Evolutionary conservation across 495 filamentous ascomycete species (phyloP).

Genomic region (Neurospora sp.): DNA sequence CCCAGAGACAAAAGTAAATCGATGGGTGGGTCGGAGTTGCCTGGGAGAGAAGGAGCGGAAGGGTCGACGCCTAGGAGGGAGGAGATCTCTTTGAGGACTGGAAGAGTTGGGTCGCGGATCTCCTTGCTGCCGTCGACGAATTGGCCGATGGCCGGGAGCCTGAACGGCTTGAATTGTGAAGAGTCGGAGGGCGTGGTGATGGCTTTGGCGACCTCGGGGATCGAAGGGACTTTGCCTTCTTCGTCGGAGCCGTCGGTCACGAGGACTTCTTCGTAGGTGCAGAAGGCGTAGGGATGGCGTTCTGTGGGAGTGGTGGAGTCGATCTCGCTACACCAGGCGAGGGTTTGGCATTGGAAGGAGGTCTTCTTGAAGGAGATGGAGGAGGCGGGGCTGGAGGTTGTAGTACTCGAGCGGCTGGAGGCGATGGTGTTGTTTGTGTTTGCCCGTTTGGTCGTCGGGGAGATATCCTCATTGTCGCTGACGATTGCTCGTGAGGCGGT

Average conservation of each 20-base stretch:
- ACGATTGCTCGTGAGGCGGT: background rate
- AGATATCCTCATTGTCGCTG: background rate
- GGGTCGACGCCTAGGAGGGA: conserved; percentile 10
- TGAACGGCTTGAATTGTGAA: conserved; percentile 23
- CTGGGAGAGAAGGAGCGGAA: background rate
- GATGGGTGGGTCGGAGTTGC: conserved; percentile 11
- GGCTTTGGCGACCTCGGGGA: conserved; percentile 25
- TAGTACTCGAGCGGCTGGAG: background rate
- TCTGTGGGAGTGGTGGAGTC: conserved; percentile 8
- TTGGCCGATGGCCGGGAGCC: conserved; percentile 17
- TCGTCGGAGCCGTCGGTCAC: conserved; percentile 3
- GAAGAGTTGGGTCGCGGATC: conserved; percentile 23
- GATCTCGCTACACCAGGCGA: conserved; percentile 25
- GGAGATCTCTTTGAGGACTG: conserved; percentile 20
- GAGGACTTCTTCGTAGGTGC: conserved; percentile 20
- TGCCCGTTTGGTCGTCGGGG: background rate
- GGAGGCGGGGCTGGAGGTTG: conserved; percentile 3
- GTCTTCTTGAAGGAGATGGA: conserved; percentile 17
- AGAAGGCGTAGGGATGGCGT: conserved; percentile 22
- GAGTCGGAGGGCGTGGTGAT: conserved; percentile 20
- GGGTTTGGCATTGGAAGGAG: conserved; percentile 20
- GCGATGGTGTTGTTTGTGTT: background rate
- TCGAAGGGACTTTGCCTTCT: conserved; percentile 11
- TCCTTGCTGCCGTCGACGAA: conserved; percentile 27
- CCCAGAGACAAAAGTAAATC: conserved; percentile 20